Conservation (phyloP, 805 yeast genomes). For the Blastobotrys americana region DNA sequence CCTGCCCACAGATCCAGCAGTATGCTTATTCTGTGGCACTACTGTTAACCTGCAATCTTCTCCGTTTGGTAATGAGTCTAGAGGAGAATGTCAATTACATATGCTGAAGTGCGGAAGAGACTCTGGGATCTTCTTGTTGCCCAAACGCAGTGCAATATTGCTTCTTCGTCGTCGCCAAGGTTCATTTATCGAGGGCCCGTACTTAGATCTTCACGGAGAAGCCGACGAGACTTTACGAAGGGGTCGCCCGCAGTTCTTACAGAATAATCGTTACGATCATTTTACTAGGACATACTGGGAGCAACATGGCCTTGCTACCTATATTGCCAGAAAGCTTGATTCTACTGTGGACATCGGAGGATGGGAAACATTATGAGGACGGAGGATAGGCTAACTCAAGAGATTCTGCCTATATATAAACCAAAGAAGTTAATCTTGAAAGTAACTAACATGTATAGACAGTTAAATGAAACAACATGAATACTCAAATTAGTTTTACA, state of each 20-base stretch:
- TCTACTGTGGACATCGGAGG: slow-evolving; percentile 83
- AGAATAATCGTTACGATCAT: slow-evolving; percentile 54
- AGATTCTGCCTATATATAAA: too few species aligned
- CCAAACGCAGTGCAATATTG: slow-evolving; percentile 58
- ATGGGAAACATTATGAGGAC: slow-evolving; percentile 75
- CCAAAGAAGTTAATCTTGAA: too few species aligned
- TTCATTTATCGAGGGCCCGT: slow-evolving; percentile 77
- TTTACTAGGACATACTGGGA: slow-evolving; percentile 66
- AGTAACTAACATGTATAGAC: too few species aligned
- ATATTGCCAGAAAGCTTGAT: slow-evolving; percentile 73
- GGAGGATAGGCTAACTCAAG: too few species aligned
- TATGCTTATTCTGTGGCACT: slow-evolving; percentile 77
- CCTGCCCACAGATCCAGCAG: slow-evolving; percentile 59
- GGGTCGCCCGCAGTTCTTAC: slow-evolving; percentile 64
- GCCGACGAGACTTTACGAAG: slow-evolving; percentile 61
- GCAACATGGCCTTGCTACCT: slow-evolving; percentile 68
- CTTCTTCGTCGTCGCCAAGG: slow-evolving; percentile 71
- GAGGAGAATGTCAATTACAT: slow-evolving; percentile 81
- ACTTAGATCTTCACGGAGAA: slow-evolving; percentile 81
- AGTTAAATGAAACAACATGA: too few species aligned
- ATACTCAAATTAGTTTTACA: too few species aligned
- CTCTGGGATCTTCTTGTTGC: slow-evolving; percentile 65
- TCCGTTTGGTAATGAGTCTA: slow-evolving; percentile 42
- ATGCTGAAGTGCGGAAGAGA: slow-evolving; percentile 46
- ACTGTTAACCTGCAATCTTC: slow-evolving; percentile 58